Evolutionary conservation across 2,329 filamentous ascomycete genomes (phyloP).

Genomic region (Curvularia eragrostidis): DNA sequence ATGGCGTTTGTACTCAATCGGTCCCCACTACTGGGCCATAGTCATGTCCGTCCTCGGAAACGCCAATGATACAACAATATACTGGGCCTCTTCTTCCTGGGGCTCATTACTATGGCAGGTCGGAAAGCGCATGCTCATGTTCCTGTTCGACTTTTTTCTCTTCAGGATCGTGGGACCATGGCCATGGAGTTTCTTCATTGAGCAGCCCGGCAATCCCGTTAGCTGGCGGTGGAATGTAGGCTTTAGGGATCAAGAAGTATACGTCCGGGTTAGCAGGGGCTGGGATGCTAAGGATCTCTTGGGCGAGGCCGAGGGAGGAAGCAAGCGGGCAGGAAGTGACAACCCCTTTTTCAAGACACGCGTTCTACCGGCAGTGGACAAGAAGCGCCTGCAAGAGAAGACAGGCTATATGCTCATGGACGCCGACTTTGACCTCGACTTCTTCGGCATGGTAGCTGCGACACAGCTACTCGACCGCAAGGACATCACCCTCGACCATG

Average conservation of each 20-base stretch:
- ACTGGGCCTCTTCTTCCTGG: constrained; percentile 62
- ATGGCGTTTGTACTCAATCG: constrained; percentile 71
- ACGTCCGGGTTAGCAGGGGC: constrained; percentile 76
- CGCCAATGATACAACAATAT: constrained; percentile 70
- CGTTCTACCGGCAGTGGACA: constrained; percentile 72
- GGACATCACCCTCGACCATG: constrained; percentile 66
- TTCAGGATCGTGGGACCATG: constrained; percentile 55
- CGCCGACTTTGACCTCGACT: constrained; percentile 86
- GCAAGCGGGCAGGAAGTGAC: constrained; percentile 59
- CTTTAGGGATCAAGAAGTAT: constrained; percentile 79
- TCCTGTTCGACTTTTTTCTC: constrained; percentile 74
- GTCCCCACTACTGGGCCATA: constrained; percentile 76
- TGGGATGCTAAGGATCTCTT: constrained; percentile 70
- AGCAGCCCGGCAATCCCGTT: constrained; percentile 68
- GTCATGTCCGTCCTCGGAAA: constrained; percentile 70
- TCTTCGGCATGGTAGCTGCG: constrained; percentile 77
- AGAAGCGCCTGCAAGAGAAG: constrained; percentile 72
- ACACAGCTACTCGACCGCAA: constrained; percentile 72
- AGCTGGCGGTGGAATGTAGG: constrained; percentile 77
- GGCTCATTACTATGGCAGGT: constrained; percentile 64
- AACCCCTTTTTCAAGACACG: constrained; percentile 65
- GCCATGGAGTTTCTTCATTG: constrained; percentile 63
- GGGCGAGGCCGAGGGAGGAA: constrained; percentile 54
- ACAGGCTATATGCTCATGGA: constrained; percentile 89
- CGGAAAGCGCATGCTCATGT: constrained; percentile 65